A percentile compares a stretch with the other conserved stretches of the same genome.
Evolutionary conservation across 352 stramenopile species (phyloP).

Genomic region (Globisporangium orthogonon): DNA sequence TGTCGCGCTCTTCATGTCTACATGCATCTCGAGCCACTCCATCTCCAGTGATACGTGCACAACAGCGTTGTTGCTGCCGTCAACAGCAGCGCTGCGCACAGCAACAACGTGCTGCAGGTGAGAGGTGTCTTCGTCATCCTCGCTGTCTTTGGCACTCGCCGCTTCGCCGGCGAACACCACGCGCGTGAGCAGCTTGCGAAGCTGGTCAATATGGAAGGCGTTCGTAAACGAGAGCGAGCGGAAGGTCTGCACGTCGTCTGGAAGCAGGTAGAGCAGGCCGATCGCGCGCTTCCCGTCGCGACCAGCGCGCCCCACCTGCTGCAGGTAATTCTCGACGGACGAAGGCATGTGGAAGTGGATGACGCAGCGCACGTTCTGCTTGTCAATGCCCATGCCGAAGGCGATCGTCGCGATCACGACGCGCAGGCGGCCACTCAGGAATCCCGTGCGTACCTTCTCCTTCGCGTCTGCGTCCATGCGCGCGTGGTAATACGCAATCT

Average conservation of each 20-base stretch:
- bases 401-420: conserved; percentile 96
- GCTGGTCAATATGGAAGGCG: conserved; percentile 45
- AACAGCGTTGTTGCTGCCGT: not conserved
- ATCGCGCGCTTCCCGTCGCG: conserved; percentile 87
- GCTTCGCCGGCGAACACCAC: conserved; percentile 22
- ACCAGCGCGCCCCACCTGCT: conserved; percentile 95
- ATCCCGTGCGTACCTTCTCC: conserved; percentile 76
- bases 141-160: not conserved
- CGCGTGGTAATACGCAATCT: conserved; percentile 90
- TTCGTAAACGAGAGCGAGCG: conserved; percentile 71
- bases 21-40: conserved; percentile 46
- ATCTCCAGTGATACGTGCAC: conserved; percentile 38
- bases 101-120: conserved; percentile 3
- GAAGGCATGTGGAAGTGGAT: conserved; percentile 96
- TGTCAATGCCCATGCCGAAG: conserved; percentile 99
- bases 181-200: conserved; percentile 34
- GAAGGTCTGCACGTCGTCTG: conserved; percentile 63
- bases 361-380: conserved; percentile 95
- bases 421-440: conserved; percentile 82
- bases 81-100: not conserved
- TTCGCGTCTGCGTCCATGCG: conserved; percentile 81
- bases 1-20: conserved; percentile 70
- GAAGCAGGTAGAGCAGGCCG: conserved; percentile 54
- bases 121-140: not conserved
- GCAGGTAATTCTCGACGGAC: conserved; percentile 98